Evolutionary conservation across 2,329 filamentous ascomycete species (phyloP).

Genomic region (Cladophialophora exuberans): DNA sequence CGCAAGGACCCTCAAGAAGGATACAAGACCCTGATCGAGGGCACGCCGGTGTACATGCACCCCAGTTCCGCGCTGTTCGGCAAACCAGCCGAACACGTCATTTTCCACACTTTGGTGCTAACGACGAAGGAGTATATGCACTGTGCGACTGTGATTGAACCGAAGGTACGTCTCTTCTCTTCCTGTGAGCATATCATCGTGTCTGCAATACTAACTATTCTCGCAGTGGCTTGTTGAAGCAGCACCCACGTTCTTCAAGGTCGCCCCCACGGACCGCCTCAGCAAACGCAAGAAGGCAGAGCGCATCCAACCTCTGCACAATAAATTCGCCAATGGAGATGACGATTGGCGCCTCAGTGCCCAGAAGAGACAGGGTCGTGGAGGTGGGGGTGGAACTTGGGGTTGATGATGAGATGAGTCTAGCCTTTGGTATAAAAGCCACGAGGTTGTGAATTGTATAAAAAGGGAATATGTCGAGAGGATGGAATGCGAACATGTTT

Average conservation of each 20-base stretch:
- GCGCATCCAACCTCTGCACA: slow-evolving; percentile 92
- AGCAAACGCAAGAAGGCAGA: slow-evolving; percentile 93
- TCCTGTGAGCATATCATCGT: neutral
- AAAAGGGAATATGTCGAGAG: too few relatives aligned
- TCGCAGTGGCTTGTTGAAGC: slow-evolving; percentile 78
- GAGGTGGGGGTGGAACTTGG: slow-evolving; percentile 92
- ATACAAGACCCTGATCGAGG: slow-evolving; percentile 96
- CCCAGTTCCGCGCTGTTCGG: slow-evolving; percentile 90
- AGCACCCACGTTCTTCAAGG: slow-evolving; percentile 98
- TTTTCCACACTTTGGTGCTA: slow-evolving; percentile 70
- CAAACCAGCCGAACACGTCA: slow-evolving; percentile 94
- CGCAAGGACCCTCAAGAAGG: slow-evolving; percentile 95
- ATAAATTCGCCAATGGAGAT: slow-evolving; percentile 87
- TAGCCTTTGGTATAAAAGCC: neutral
- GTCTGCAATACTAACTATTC: slow-evolving; percentile 20
- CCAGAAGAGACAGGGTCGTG: slow-evolving; percentile 80
- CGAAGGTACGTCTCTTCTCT: slow-evolving; percentile 58
- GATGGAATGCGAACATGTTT: too few relatives aligned
- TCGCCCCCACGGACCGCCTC: slow-evolving; percentile 81
- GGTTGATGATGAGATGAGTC: slow-evolving; percentile 45
- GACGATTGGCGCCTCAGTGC: slow-evolving; percentile 94
- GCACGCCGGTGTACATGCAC: slow-evolving; percentile 93
- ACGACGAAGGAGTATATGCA: slow-evolving; percentile 96
- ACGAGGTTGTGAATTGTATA: too few relatives aligned
- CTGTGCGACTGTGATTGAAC: slow-evolving; percentile 87